These are phyloP conservation scores for Acacia acuminata DNA, from an alignment of 306 rosid species.

Conservation along the genomic window DNA sequence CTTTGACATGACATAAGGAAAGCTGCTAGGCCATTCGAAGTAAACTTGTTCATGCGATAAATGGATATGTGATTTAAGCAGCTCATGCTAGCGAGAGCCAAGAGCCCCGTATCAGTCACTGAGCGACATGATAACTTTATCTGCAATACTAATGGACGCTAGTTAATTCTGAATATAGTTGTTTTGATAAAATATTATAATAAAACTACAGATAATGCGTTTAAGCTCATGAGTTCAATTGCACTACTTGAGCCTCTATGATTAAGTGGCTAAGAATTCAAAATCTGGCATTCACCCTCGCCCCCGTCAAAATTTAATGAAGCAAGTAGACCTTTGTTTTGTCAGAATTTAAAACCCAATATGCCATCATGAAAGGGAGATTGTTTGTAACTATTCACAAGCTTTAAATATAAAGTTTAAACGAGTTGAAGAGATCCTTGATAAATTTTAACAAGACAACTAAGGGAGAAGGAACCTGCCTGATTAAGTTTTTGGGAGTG, in stretches of 20 bases:
- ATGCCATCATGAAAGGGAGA: background rate
- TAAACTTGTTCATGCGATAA: slow-evolving; percentile 59
- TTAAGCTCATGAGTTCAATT: background rate
- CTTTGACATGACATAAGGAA: slow-evolving; percentile 52
- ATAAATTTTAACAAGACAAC: background rate
- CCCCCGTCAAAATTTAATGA: background rate
- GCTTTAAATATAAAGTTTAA: background rate
- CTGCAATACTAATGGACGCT: slow-evolving; percentile 42
- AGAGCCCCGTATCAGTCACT: slow-evolving; percentile 65
- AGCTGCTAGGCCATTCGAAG: slow-evolving; percentile 62
- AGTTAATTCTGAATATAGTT: slow-evolving; percentile 8
- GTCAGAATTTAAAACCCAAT: background rate
- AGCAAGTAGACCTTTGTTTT: background rate
- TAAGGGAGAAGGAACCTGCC: slow-evolving; percentile 34
- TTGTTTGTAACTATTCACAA: background rate
- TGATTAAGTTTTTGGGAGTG: slow-evolving; percentile 57
- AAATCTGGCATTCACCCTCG: background rate
- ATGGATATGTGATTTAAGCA: slow-evolving; percentile 57
- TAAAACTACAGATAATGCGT: background rate
- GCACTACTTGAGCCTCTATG: background rate
- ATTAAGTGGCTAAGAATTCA: background rate
- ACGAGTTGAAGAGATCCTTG: background rate
- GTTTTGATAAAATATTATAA: background rate
- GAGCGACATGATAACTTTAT: slow-evolving; percentile 68
- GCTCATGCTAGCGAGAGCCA: slow-evolving; percentile 59